Conservation (phyloP, 2,329 filamentous ascomycete species). For the Fulvia fulva region DNA sequence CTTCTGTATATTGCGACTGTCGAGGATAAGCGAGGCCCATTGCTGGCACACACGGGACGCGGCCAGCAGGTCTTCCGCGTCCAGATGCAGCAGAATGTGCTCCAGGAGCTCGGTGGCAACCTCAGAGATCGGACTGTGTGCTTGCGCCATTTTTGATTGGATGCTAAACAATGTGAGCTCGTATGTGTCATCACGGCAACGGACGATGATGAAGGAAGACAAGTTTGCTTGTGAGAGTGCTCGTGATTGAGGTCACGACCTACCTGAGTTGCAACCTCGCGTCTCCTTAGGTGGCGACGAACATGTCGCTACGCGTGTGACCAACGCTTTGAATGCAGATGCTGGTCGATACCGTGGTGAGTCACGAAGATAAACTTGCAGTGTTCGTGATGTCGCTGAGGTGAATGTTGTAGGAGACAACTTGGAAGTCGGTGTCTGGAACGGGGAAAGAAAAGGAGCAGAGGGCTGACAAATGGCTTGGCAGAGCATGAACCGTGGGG, state of each 20-base stretch:
- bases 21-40: not conserved
- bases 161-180: not conserved
- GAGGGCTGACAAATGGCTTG: not conserved
- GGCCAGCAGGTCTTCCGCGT: not conserved
- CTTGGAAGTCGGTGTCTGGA: not conserved
- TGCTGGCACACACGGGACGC: not conserved
- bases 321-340: not conserved
- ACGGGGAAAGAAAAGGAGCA: not conserved
- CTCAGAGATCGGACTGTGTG: not conserved
- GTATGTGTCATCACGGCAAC: not conserved
- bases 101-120: not conserved
- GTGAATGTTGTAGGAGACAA: not conserved
- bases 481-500: not conserved
- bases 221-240: not conserved
- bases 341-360: not conserved
- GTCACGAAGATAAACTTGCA: not conserved
- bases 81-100: not conserved
- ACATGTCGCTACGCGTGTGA: not conserved
- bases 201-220: not conserved
- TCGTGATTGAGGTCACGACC: not conserved
- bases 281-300: not conserved
- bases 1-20: not conserved
- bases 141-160: not conserved
- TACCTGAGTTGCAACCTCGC: not conserved
- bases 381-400: not conserved